Evolutionary conservation across 2,329 filamentous ascomycete genomes (phyloP), one percentile per base, ranked within the genome.

Genomic region (Epichloe sp.): DNA sequence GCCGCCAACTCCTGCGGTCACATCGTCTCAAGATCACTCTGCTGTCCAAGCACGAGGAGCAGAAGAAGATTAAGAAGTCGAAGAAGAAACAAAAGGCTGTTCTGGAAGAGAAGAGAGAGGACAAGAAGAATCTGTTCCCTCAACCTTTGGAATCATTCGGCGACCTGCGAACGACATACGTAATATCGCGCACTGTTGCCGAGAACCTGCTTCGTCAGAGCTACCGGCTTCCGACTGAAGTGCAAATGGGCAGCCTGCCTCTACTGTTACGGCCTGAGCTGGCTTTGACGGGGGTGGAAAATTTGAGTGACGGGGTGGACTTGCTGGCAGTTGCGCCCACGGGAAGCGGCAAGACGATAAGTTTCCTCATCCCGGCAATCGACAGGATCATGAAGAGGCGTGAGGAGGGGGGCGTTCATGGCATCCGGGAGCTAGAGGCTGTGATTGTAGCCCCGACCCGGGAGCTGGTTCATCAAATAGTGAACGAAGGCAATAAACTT

Each of bases 341-440:
- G 0, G 93, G 93, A 23, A 97, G 91, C 65, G 93, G 93, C 44
- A 98, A 98, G 73, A 98, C 93, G 0, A 73, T 98, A 56, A 88
- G 89, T 17, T 98, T 96, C 61, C 68, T 97, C 60, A 86, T 98
- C 42, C 90, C 91, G 0, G 77, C 89, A 3, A 82, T 98, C 59
- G 85, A 95, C 62, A 77, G 79, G 44, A 82, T 95, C 42, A 72
- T 87, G 57, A 73, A 76, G 54, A 69, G 77, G 49, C 69, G 77
- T 42, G 71, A 75, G 1, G 73, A 40, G 68, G 74, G 65, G 74
- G 65, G 72, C 4, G 42, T 62, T 4, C 50, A 59, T 5, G 59
- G 57, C 2, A 57, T 63, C 6, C 76, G 80, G 55, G 67, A 74
- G 11, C 69, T 88, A 8, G 76, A 84, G 59, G 79, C 82, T 0